Percentiles rank a stretch among this genome's conserved stretches.
These are phyloP conservation scores for Blastomyces parvus DNA, from an alignment of 2,329 filamentous ascomycete genomes.

Conservation along the genomic window DNA sequence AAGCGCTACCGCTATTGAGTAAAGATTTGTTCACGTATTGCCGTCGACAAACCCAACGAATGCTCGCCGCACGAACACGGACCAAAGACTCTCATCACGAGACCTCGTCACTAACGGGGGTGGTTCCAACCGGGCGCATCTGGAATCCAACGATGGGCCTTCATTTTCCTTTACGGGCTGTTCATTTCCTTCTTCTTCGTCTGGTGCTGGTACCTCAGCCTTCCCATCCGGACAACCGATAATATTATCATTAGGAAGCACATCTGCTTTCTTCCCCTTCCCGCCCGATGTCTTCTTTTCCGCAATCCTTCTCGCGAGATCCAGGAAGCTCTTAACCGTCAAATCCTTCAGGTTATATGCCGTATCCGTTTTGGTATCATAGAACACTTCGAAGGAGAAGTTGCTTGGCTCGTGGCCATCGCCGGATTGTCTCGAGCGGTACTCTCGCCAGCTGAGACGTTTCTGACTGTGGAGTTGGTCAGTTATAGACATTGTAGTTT, in stretches of 20 bases:
- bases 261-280: neutral
- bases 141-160: no score
- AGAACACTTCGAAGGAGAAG: constrained; percentile 64
- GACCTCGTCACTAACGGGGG: neutral
- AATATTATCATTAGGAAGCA: neutral
- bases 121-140: neutral
- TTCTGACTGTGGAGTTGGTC: constrained; percentile 19
- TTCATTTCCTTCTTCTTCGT: neutral
- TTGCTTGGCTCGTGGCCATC: constrained; percentile 31
- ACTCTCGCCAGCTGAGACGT: constrained; percentile 40
- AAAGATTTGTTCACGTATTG: constrained; percentile 7
- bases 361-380: constrained; percentile 69
- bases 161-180: neutral
- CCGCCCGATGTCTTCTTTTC: constrained; percentile 43
- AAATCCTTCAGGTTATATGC: constrained; percentile 69
- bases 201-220: neutral
- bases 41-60: constrained; percentile 16
- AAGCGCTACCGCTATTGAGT: no score
- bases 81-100: constrained; percentile 15
- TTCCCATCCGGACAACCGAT: neutral
- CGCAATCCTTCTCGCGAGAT: constrained; percentile 71
- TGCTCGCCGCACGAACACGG: constrained; percentile 15
- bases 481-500: constrained; percentile 24
- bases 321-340: constrained; percentile 71
- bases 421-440: constrained; percentile 37